Conservation (phyloP, 805 yeast species). For the Ascoidea rubescens region DNA sequence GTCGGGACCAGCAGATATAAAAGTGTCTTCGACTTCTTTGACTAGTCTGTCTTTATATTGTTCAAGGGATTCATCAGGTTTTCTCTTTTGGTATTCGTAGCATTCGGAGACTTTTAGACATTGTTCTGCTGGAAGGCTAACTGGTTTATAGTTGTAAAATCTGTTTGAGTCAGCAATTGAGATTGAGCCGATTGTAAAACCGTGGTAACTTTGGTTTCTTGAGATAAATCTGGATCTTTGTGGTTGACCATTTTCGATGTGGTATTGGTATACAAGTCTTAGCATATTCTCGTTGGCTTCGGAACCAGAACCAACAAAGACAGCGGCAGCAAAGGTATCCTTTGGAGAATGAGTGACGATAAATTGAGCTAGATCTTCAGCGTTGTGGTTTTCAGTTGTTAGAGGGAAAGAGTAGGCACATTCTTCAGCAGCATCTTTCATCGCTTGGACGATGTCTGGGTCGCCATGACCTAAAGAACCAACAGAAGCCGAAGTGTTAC, state of each 20-base stretch:
- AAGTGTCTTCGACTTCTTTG: constrained; percentile 26
- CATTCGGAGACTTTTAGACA: constrained; percentile 18
- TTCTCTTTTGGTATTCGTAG: constrained; percentile 21
- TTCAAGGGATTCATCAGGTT: constrained; percentile 23
- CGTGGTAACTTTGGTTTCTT: constrained; percentile 33
- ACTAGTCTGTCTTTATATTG: constrained; percentile 24
- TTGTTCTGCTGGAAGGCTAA: constrained; percentile 13
- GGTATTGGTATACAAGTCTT: constrained; percentile 39
- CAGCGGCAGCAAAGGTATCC: constrained; percentile 24
- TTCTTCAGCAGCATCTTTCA: constrained; percentile 20
- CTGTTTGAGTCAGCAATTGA: constrained; percentile 25
- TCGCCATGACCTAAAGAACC: constrained; percentile 33
- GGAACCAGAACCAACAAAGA: constrained; percentile 49
- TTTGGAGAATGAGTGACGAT: constrained; percentile 25
- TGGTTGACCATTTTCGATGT: constrained; percentile 27
- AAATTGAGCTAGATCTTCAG: constrained; percentile 29
- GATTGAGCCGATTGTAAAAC: constrained; percentile 32
- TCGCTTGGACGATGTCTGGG: constrained; percentile 23
- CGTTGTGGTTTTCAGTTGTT: constrained; percentile 20
- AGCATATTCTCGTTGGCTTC: constrained; percentile 57
- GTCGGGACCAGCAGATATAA: constrained; percentile 27
- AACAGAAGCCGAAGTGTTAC: constrained; percentile 40
- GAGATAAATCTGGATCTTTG: constrained; percentile 27
- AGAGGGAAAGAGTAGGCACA: constrained; percentile 25
- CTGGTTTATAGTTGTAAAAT: constrained; percentile 19